A percentile compares a stretch with the other conserved stretches of the same genome.
Conservation (phyloP, 305 asterid genomes). For the Fraxinus floribunda region DNA sequence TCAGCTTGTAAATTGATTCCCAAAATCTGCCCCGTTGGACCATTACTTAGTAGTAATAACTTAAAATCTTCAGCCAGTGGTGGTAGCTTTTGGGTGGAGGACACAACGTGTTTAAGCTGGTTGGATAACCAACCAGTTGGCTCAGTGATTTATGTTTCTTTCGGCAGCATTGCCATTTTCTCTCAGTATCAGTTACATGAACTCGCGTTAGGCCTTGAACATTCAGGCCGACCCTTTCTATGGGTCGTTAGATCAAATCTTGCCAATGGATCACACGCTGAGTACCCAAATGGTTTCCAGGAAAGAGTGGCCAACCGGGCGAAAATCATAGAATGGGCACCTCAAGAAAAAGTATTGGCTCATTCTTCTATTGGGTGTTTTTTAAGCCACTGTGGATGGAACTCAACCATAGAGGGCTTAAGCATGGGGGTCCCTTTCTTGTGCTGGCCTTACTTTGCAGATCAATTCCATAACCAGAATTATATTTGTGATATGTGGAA, state of each 20-base stretch:
- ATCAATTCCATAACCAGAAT: constrained; percentile 38
- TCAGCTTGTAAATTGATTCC: constrained; percentile 22
- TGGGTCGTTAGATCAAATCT: constrained; percentile 42
- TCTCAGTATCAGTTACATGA: constrained; percentile 15
- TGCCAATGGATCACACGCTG: constrained; percentile 7
- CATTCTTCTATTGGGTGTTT: constrained; percentile 49
- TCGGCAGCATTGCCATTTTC: constrained; percentile 39
- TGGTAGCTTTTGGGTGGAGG: constrained; percentile 15
- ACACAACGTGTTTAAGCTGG: constrained; percentile 25
- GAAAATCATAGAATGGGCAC: background rate
- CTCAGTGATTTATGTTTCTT: constrained; percentile 52
- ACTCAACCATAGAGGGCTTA: constrained; percentile 42
- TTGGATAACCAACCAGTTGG: constrained; percentile 25
- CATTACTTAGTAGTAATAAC: background rate
- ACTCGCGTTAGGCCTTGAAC: constrained; percentile 23
- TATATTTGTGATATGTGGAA: constrained; percentile 44
- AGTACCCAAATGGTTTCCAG: background rate
- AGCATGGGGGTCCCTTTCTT: constrained; percentile 42
- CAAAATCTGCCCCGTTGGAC: constrained; percentile 21
- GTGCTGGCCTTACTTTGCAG: constrained; percentile 55
- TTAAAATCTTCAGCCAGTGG: background rate
- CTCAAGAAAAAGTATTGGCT: constrained; percentile 29
- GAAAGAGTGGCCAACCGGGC: background rate
- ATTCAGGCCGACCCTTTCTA: constrained; percentile 26
- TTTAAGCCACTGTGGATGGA: constrained; percentile 54